Base-by-base conservation (phyloP, 331 rosid genomes). In the Ulmus americana region DNA sequence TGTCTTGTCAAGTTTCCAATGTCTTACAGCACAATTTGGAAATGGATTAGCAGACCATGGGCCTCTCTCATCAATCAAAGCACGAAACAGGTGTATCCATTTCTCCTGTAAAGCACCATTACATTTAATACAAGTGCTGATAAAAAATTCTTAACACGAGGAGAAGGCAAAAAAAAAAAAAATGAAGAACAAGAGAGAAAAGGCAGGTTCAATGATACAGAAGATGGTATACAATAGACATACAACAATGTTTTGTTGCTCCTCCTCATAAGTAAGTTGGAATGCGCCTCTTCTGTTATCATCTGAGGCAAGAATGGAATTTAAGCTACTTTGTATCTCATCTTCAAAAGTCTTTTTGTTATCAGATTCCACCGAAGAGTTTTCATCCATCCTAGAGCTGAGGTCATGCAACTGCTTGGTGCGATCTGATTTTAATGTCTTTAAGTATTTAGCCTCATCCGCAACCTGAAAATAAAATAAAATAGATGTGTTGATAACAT, bases 1-100 rank as follows among this genome's bases (percentile, higher is more conserved):
- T 60, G 85, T 87, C 90, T 92, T 92, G 79, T 92, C 97, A 66
- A 89, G 95, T 76, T 92, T 92, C 98, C 98, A 92, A 75, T 80
- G 88, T 64, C 84, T 83, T 49, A 77, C 67, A 76, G 83, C 64
- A 80, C 61, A 56, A 78, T 85, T 85, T 70, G 96, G 95, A 77
- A 84, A 89, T 61, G 87, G 92, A 61, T 85, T 89, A 28, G 95
- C 78, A 76, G 97, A 92, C 98, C 98, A 92, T 4, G 98, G 95
- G 74, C 98, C 98, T 71, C 98, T 85, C 83, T 92, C 98, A 76
- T 92, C 98, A 76, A 83, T 92, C 77, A 92, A 79, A 74, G 97
- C 83, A 35, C 98, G 98, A 73, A 85, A 89, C 83, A 89, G 77
- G 88, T 87, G 98, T 65, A 89, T 83, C 98, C 98, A 92, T 72